phyloP scores from a whole-genome alignment of 345 rosid species.

The Populus nigra region DNA sequence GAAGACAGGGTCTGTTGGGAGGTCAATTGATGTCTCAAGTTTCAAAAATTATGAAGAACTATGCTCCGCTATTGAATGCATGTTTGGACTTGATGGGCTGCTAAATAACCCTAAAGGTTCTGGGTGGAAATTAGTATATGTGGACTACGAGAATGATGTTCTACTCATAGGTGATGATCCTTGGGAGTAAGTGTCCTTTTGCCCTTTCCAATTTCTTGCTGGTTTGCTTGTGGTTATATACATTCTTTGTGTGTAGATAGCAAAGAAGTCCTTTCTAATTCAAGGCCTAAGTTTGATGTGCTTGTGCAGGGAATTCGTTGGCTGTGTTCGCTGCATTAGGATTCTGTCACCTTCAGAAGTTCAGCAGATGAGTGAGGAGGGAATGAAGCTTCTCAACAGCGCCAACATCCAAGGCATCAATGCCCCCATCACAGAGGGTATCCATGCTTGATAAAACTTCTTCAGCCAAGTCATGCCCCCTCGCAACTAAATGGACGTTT shows the following conservation, averaged over 20 bases:
- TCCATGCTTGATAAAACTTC: slow-evolving; percentile 11
- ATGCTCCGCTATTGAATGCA: slow-evolving; percentile 76
- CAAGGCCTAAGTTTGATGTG: not conserved
- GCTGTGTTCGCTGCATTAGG: slow-evolving; percentile 97
- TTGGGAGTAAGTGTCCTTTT: slow-evolving; percentile 77
- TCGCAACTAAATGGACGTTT: not conserved
- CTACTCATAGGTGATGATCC: slow-evolving; percentile 98
- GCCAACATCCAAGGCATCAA: slow-evolving; percentile 50
- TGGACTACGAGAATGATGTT: slow-evolving; percentile 93
- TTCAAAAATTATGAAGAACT: slow-evolving; percentile 79
- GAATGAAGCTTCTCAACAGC: slow-evolving; percentile 87
- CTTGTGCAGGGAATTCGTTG: slow-evolving; percentile 73
- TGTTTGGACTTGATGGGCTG: slow-evolving; percentile 93
- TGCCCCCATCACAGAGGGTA: slow-evolving; percentile 32
- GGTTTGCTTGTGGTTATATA: not conserved
- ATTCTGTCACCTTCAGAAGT: slow-evolving; percentile 93
- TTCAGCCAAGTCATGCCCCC: not conserved
- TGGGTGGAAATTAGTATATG: slow-evolving; percentile 93
- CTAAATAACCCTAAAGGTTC: slow-evolving; percentile 76
- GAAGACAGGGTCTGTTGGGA: slow-evolving; percentile 93
- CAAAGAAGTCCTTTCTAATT: not conserved
- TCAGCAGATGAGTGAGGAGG: slow-evolving; percentile 99
- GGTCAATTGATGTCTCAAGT: slow-evolving; percentile 88
- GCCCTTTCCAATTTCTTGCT: not conserved
- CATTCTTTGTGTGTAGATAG: not conserved